A percentile compares a stretch with the other conserved stretches of the same genome.
phyloP scores from a whole-genome alignment of 805 yeast species.

The Candida quercuum region DNA sequence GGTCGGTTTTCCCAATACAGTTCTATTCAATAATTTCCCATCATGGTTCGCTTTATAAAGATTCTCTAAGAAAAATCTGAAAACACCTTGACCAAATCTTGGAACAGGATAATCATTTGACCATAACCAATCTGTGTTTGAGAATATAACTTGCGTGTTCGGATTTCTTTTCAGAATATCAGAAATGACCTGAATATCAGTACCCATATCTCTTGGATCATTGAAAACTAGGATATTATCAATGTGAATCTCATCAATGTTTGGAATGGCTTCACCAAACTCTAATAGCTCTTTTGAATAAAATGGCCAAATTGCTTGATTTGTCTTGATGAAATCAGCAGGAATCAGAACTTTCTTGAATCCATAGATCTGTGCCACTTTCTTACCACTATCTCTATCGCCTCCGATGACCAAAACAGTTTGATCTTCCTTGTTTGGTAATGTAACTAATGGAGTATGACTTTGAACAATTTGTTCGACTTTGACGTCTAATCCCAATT shows the following conservation, averaged over 20 bases:
- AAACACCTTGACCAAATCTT: conserved; percentile 90
- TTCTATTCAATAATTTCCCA: conserved; percentile 42
- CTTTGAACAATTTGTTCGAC: conserved; percentile 67
- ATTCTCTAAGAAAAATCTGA: conserved; percentile 56
- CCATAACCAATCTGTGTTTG: conserved; percentile 84
- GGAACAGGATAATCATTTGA: conserved; percentile 75
- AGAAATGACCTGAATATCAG: conserved; percentile 72
- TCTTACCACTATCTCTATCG: conserved; percentile 57
- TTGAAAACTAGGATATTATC: conserved; percentile 81
- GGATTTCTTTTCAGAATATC: conserved; percentile 68
- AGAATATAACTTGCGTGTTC: conserved; percentile 66
- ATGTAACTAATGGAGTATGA: conserved; percentile 77
- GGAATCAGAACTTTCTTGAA: conserved; percentile 71
- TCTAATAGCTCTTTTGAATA: conserved; percentile 44
- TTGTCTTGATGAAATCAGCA: conserved; percentile 58
- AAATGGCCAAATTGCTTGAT: conserved; percentile 77
- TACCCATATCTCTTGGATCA: conserved; percentile 85
- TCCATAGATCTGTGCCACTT: conserved; percentile 73
- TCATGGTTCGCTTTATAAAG: conserved; percentile 48
- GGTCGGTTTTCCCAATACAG: conserved; percentile 79
- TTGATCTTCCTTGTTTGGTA: conserved; percentile 42
- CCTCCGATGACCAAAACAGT: conserved; percentile 87
- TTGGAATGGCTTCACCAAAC: conserved; percentile 23
- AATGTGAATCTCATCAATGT: conserved; percentile 18
- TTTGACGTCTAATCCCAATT: conserved; percentile 29